These are phyloP conservation scores for Teratosphaeria nubilosa DNA, from an alignment of 2,329 filamentous ascomycete species.

Conservation along the genomic window DNA sequence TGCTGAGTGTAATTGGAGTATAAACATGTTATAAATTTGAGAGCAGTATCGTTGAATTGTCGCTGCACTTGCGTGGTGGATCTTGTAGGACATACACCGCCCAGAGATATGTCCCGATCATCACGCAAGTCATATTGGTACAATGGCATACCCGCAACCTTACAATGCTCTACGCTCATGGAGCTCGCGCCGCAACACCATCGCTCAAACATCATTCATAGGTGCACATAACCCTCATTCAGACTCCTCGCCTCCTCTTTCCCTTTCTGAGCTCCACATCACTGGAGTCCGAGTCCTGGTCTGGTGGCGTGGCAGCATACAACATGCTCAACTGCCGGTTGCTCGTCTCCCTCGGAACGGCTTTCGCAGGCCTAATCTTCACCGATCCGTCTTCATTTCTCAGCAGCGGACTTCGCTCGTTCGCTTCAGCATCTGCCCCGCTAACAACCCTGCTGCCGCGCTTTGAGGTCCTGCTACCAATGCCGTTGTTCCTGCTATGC, in stretches of 20 bases:
- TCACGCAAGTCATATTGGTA: background rate
- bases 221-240: constrained; percentile 2
- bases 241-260: background rate
- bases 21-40: background rate
- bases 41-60: background rate
- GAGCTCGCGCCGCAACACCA: background rate
- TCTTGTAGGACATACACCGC: too few relatives aligned
- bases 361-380: background rate
- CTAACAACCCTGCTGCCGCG: background rate
- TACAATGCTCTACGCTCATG: background rate
- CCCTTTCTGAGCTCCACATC: background rate
- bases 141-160: background rate
- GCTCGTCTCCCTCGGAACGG: constrained; percentile 9
- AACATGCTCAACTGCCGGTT: constrained; percentile 12
- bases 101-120: background rate
- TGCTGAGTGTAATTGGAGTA: background rate
- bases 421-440: background rate
- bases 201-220: background rate
- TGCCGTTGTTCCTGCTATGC: background rate
- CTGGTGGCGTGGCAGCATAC: constrained; percentile 17
- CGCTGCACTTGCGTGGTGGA: too few relatives aligned
- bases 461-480: background rate
- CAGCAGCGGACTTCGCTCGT: constrained; percentile 5
- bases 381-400: background rate
- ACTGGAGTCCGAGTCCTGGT: constrained; percentile 13